Conservation (phyloP, 345 rosid species). For the Gossypium longicalyx region DNA sequence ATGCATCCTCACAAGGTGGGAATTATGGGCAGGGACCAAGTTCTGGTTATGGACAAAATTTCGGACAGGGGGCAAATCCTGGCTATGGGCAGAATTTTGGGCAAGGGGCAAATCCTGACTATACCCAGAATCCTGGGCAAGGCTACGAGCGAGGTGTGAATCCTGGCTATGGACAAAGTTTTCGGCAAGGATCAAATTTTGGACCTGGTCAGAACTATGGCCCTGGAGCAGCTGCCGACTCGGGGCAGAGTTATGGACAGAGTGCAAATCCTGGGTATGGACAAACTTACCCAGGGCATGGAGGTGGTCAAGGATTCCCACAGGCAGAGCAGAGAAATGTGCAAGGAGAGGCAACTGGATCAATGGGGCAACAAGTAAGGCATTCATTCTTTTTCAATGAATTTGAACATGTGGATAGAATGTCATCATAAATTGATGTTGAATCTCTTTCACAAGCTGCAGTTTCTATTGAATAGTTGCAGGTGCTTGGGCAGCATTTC, state of each 20-base stretch:
- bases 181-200: slow-evolving; percentile 5
- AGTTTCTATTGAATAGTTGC: not conserved
- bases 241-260: slow-evolving; percentile 34
- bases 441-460: not conserved
- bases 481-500: not conserved
- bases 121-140: not conserved
- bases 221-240: slow-evolving; percentile 22
- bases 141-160: not conserved
- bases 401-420: not conserved
- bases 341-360: slow-evolving; percentile 39
- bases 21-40: slow-evolving; percentile 8
- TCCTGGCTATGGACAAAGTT: slow-evolving; percentile 20
- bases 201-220: not conserved
- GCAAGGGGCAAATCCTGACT: slow-evolving; percentile 28
- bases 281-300: slow-evolving; percentile 24
- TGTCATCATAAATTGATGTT: not conserved
- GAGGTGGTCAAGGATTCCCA: slow-evolving; percentile 25
- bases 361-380: slow-evolving; percentile 44
- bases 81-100: slow-evolving; percentile 35
- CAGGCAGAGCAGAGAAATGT: slow-evolving; percentile 36
- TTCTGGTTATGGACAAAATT: slow-evolving; percentile 23
- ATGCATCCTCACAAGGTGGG: slow-evolving; percentile 31
- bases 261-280: slow-evolving; percentile 26
- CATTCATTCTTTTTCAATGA: slow-evolving; percentile 5
- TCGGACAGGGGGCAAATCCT: slow-evolving; percentile 18